phyloP scores from a whole-genome alignment of 1,284 basidiomycete genomes.

The Microbotryum intermedium region DNA sequence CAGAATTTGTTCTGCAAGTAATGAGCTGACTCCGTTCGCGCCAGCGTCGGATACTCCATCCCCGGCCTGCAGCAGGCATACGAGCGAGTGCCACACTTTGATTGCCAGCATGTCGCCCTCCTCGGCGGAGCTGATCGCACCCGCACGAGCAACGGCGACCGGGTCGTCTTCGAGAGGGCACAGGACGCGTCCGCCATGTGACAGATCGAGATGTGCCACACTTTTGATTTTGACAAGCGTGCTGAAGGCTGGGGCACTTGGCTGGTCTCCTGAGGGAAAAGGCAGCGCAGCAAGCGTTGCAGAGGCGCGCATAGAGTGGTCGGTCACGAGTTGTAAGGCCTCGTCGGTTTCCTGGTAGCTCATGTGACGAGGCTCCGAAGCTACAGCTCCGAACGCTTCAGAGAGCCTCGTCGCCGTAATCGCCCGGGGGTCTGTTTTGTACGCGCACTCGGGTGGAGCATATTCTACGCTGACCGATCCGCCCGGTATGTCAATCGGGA shows the following conservation, averaged over 20 bases:
- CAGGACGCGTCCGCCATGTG: no score
- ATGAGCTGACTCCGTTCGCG: constrained; percentile 15
- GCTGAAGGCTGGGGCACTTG: constrained; percentile 36
- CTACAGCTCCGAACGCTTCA: constrained; percentile 25
- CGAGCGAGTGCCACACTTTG: constrained; percentile 54
- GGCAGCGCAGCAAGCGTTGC: no score
- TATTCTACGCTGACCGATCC: constrained; percentile 15
- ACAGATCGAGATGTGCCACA: constrained; percentile 49
- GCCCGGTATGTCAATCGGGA: constrained; percentile 19
- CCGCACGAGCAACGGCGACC: constrained; percentile 48
- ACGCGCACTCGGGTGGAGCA: not conserved
- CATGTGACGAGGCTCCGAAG: constrained; percentile 5
- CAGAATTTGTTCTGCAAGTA: constrained; percentile 33
- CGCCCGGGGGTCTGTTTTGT: not conserved
- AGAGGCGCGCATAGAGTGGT: not conserved
- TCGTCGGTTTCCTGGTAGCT: constrained; percentile 28
- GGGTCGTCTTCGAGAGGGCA: constrained; percentile 48
- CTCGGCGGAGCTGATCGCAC: constrained; percentile 59
- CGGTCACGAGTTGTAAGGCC: constrained; percentile 14
- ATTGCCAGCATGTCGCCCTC: constrained; percentile 10
- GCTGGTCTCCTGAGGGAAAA: not conserved
- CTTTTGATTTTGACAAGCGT: constrained; percentile 55
- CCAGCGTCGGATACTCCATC: constrained; percentile 15
- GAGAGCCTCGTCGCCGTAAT: constrained; percentile 6
- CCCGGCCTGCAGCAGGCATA: constrained; percentile 42